Evolutionary conservation across 108 stramenopile genomes (phyloP).

Genomic region (Cyclotella baltica): DNA sequence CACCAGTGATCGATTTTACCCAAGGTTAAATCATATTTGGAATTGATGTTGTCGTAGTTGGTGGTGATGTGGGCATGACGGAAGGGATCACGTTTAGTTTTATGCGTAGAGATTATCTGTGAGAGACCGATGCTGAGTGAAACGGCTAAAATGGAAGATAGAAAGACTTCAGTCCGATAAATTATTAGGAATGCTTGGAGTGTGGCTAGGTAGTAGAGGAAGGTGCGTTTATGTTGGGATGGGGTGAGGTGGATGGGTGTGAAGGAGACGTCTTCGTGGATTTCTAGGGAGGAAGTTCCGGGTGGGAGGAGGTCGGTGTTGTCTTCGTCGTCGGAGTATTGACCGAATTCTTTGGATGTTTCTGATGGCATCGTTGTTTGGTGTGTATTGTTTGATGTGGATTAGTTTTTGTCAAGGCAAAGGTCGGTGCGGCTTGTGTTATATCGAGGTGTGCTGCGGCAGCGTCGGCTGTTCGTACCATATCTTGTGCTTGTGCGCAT

Average conservation of each 20-base stretch:
- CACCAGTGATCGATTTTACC: constrained; percentile 78
- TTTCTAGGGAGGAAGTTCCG: constrained; percentile 20
- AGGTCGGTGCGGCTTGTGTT: background rate
- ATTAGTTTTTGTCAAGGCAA: background rate
- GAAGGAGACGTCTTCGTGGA: constrained; percentile 18
- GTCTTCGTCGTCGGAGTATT: constrained; percentile 39
- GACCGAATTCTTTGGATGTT: constrained; percentile 49
- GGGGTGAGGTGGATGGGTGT: constrained; percentile 12
- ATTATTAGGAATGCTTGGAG: constrained; percentile 50
- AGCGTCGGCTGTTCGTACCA: constrained; percentile 3
- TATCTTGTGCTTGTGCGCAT: too few species aligned
- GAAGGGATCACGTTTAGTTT: constrained; percentile 26
- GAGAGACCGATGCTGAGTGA: constrained; percentile 35
- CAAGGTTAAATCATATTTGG: constrained; percentile 64
- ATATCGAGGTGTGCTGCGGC: background rate
- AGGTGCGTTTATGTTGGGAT: constrained; percentile 1
- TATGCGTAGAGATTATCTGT: background rate
- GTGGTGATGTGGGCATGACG: constrained; percentile 37
- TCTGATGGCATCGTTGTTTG: constrained; percentile 12
- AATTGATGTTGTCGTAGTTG: constrained; percentile 57
- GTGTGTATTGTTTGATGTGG: background rate
- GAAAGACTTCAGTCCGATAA: constrained; percentile 50
- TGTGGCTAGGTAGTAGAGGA: constrained; percentile 52
- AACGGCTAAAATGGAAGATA: constrained; percentile 31
- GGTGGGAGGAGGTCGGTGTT: constrained; percentile 34